phyloP scores from a whole-genome alignment of 1,284 basidiomycete genomes.

The Sanghuangporus baumii region DNA sequence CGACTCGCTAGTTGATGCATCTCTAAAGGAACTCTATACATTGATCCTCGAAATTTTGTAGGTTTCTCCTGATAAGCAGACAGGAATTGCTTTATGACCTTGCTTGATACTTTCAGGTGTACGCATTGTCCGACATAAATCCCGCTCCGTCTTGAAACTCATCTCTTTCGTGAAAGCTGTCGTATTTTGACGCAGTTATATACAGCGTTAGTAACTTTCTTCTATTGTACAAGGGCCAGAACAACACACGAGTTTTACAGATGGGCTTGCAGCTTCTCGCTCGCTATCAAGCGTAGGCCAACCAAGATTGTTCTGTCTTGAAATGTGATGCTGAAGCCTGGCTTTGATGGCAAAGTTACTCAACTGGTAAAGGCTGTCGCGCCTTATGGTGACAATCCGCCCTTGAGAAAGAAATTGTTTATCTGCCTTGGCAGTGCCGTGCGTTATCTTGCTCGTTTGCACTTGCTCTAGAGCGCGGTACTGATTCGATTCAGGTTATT shows the following conservation, averaged over 20 bases:
- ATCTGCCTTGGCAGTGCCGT: not conserved
- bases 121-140: not conserved
- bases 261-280: not conserved
- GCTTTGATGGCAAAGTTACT: not conserved
- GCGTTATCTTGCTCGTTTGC: not conserved
- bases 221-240: not conserved
- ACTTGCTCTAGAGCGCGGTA: not conserved
- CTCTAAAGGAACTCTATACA: not conserved
- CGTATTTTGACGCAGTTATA: not conserved
- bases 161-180: not conserved
- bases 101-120: not conserved
- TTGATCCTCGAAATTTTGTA: not conserved
- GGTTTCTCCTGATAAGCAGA: not conserved
- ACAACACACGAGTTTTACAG: not conserved
- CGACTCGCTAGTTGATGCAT: too few species aligned
- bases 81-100: not conserved
- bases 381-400: not conserved
- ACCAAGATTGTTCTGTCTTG: not conserved
- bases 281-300: not conserved
- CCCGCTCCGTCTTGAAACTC: not conserved
- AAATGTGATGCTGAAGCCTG: not conserved
- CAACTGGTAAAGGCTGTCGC: not conserved
- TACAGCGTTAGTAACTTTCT: not conserved
- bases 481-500: not conserved
- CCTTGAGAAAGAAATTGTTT: not conserved